phyloP scores from a whole-genome alignment of 306 rosid genomes.

The Casuarina glauca region DNA sequence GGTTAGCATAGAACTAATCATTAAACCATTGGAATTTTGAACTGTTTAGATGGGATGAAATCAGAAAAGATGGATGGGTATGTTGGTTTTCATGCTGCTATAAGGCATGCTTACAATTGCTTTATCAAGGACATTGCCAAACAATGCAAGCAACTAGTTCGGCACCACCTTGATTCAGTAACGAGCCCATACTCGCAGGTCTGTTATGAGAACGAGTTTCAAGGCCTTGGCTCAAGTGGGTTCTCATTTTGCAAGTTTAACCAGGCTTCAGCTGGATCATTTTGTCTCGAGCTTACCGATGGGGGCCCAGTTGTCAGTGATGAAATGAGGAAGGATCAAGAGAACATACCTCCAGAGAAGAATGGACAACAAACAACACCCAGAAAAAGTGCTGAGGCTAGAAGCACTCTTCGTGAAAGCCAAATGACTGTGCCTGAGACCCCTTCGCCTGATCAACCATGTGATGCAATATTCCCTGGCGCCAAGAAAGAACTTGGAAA shows the following conservation, averaged over 20 bases:
- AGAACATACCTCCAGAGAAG: slow-evolving; percentile 83
- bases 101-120: slow-evolving; percentile 71
- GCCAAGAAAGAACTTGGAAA: slow-evolving; percentile 62
- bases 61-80: slow-evolving; percentile 80
- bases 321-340: slow-evolving; percentile 59
- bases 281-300: slow-evolving; percentile 72
- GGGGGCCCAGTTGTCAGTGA: slow-evolving; percentile 40
- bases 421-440: slow-evolving; percentile 91
- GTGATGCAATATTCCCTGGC: slow-evolving; percentile 48
- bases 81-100: slow-evolving; percentile 92
- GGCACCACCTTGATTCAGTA: slow-evolving; percentile 92
- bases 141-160: slow-evolving; percentile 83
- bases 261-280: slow-evolving; percentile 53
- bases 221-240: slow-evolving; percentile 48
- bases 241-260: slow-evolving; percentile 44
- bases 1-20: slow-evolving; percentile 13
- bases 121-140: slow-evolving; percentile 76
- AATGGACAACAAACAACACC: slow-evolving; percentile 70
- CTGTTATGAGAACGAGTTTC: slow-evolving; percentile 68
- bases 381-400: slow-evolving; percentile 61
- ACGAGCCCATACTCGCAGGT: slow-evolving; percentile 96
- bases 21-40: slow-evolving; percentile 29
- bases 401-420: slow-evolving; percentile 65
- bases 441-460: slow-evolving; percentile 67
- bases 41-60: slow-evolving; percentile 64